Evolutionary conservation across 768 basidiomycete genomes (phyloP).

Genomic region (Rhizopogon salebrosus): DNA sequence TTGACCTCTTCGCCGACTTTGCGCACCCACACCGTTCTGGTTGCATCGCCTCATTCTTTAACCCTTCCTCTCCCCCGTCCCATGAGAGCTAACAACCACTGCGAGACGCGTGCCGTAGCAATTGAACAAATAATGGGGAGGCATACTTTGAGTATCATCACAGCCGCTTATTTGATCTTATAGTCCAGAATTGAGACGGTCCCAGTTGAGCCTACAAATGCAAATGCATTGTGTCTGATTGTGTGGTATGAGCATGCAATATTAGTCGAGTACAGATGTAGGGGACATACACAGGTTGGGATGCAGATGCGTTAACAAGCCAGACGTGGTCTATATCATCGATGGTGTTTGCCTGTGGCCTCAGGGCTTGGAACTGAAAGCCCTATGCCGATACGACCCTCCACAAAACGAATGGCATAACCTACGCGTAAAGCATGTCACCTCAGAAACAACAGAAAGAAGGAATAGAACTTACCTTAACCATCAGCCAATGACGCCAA

Average conservation of each 20-base stretch:
- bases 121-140: constrained; percentile 74
- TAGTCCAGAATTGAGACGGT: constrained; percentile 97
- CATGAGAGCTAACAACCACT: constrained; percentile 80
- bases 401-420: constrained; percentile 89
- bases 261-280: neutral
- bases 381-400: constrained; percentile 94
- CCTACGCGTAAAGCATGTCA: constrained; percentile 38
- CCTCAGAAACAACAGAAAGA: neutral
- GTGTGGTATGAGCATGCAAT: neutral
- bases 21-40: constrained; percentile 47
- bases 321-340: constrained; percentile 93
- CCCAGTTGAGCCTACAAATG: constrained; percentile 90
- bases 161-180: constrained; percentile 89
- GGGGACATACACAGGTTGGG: constrained; percentile 72
- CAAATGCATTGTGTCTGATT: constrained; percentile 86
- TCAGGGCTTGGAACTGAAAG: constrained; percentile 83
- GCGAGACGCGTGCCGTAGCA: constrained; percentile 78
- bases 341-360: constrained; percentile 81
- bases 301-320: constrained; percentile 93
- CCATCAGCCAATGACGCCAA: constrained; percentile 92
- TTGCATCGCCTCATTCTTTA: constrained; percentile 58
- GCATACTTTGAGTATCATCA: constrained; percentile 83
- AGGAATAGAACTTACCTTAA: constrained; percentile 51
- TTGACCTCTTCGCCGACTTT: constrained; percentile 75
- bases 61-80: constrained; percentile 78